Conservation (phyloP, 495 filamentous ascomycete genomes). For the Penicillium argentinense region DNA sequence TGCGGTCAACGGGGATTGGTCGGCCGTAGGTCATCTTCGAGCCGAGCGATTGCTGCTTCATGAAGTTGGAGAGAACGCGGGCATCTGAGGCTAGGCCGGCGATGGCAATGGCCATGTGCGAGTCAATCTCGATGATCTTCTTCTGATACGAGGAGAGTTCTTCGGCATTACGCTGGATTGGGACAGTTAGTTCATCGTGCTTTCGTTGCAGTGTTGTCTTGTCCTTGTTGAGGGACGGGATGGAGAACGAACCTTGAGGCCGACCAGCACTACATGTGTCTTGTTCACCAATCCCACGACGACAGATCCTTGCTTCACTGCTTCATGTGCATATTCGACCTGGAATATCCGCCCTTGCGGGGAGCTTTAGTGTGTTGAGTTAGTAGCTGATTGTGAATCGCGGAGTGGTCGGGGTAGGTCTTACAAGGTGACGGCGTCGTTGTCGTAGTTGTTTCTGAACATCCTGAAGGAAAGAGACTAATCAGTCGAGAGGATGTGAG, state of each 20-base stretch:
- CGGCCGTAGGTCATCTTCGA: slow-evolving; percentile 95
- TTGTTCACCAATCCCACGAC: slow-evolving; percentile 97
- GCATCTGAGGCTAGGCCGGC: slow-evolving; percentile 97
- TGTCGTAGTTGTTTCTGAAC: slow-evolving; percentile 99
- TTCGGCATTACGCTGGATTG: slow-evolving; percentile 86
- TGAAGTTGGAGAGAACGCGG: slow-evolving; percentile 99
- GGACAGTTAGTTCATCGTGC: slow-evolving; percentile 3
- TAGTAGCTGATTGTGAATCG: slow-evolving; percentile 18
- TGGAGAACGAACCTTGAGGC: slow-evolving; percentile 74
- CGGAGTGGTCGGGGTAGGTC: slow-evolving; percentile 36
- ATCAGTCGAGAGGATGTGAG: slow-evolving; percentile 6
- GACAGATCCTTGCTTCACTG: slow-evolving; percentile 98
- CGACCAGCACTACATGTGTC: slow-evolving; percentile 94
- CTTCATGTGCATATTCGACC: slow-evolving; percentile 98
- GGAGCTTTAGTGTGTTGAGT: slow-evolving; percentile 59
- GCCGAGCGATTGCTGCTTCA: slow-evolving; percentile 97
- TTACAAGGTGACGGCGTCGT: slow-evolving; percentile 99
- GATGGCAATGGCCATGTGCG: slow-evolving; percentile 92
- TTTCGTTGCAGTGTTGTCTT: neutral
- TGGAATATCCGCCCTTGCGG: slow-evolving; percentile 99
- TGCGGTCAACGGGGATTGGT: slow-evolving; percentile 80
- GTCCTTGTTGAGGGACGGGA: neutral
- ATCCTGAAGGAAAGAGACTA: slow-evolving; percentile 50
- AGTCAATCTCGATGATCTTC: slow-evolving; percentile 96
- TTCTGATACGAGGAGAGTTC: slow-evolving; percentile 99